Evolutionary conservation across 768 basidiomycete species (phyloP), one percentile per base, ranked within the genome.

Genomic region (Tephrocybe sp.): DNA sequence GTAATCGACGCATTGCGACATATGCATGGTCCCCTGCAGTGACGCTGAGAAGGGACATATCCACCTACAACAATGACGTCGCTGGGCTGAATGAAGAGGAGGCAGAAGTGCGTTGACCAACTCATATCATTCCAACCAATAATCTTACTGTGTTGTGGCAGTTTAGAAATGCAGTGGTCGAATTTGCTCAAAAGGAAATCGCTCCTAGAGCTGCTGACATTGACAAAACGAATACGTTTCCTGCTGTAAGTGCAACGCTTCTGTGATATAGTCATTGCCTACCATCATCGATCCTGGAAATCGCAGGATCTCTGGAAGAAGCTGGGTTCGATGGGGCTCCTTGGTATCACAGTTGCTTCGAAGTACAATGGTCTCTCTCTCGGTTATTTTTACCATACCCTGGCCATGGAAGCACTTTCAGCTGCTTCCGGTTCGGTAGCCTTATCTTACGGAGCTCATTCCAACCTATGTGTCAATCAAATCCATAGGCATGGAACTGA

Each of bases 371-470:
- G 94, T 2, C 74, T 96, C 35, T 83, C 76, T 2, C 75, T 90
- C 53, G 92, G 93, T 2, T 95, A 94, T 67, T 75, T 94, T 42
- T 79, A 92, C 43, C 93, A 94, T 67, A 89, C 87, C 4, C 76
- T 98, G 40, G 94, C 90, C 6, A 97, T 97, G 94, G 95, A 98
- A 71, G 91, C 91, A 54, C 72, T 98, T 47, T 96, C 94, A 28
- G 74, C 83, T 21, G 89, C 91, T 15, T 96, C 94, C 5, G 95
- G 92, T 27, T 93, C 92, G 4, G 88, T 98, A 22, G 95, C 88
- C 2, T 79, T 98, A 5, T 93, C 92, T 2, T 95, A 95, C 52
- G 92, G 90, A 46, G 91, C 92, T 26, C 92, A 95, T 60, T 93
- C 91, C 12, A 95, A 95, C 60, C 79, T 95, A 26, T 95, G 92